These are phyloP conservation scores for Russula vinacea DNA, from an alignment of 768 basidiomycete genomes.

Conservation along the genomic window DNA sequence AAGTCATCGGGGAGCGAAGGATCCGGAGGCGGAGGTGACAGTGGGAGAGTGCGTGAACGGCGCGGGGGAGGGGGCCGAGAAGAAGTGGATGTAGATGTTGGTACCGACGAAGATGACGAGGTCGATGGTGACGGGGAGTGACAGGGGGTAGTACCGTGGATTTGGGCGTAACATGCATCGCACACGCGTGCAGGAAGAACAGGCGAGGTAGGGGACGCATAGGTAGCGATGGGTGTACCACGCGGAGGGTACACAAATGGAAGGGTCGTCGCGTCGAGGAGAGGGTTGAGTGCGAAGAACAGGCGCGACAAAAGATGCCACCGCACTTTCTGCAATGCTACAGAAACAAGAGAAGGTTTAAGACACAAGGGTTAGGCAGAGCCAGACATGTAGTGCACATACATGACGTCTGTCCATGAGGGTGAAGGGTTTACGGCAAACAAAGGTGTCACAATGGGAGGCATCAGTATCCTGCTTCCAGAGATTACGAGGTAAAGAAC, in stretches of 20 bases:
- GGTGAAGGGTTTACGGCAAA: slow-evolving; percentile 62
- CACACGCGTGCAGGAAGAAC: slow-evolving; percentile 63
- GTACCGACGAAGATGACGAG: slow-evolving; percentile 36
- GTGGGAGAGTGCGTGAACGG: slow-evolving; percentile 39
- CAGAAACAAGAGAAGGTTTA: background rate
- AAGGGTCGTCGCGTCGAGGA: slow-evolving; percentile 72
- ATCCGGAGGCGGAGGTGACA: slow-evolving; percentile 34
- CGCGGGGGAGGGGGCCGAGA: slow-evolving; percentile 22
- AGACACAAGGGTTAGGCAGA: slow-evolving; percentile 15
- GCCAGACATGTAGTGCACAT: slow-evolving; percentile 34
- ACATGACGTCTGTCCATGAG: slow-evolving; percentile 75
- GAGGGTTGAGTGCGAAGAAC: slow-evolving; percentile 55
- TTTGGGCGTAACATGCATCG: slow-evolving; percentile 72
- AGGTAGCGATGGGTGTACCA: slow-evolving; percentile 55
- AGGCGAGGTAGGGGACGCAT: slow-evolving; percentile 58
- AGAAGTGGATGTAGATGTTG: slow-evolving; percentile 26
- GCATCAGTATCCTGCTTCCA: slow-evolving; percentile 78
- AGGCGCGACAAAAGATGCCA: slow-evolving; percentile 66
- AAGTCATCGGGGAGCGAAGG: slow-evolving; percentile 56
- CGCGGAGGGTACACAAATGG: slow-evolving; percentile 69
- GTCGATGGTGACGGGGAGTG: slow-evolving; percentile 34
- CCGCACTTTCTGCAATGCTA: slow-evolving; percentile 86
- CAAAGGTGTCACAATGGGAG: slow-evolving; percentile 66
- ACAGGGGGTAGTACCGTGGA: slow-evolving; percentile 52
- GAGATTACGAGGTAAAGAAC: slow-evolving; percentile 62